Evolutionary conservation across 108 stramenopile genomes (phyloP).

Genomic region (Nannochloropsis gaditana): DNA sequence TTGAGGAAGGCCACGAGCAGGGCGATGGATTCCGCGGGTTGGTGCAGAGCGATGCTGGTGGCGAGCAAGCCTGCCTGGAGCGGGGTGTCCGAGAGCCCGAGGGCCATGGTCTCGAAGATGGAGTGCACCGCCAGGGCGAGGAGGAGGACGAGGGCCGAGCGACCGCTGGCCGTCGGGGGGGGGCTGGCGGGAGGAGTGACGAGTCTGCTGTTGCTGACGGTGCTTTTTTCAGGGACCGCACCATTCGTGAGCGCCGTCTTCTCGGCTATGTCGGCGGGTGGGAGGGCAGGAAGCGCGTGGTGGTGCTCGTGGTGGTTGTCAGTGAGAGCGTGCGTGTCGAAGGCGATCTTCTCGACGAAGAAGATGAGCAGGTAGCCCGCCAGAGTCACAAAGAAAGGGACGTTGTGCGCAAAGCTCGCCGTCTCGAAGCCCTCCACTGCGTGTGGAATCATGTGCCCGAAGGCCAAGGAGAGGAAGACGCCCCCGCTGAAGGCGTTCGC

Average conservation of each 20-base stretch:
- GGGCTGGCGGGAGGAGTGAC: slow-evolving; percentile 21
- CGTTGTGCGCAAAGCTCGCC: slow-evolving; percentile 32
- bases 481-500: slow-evolving; percentile 96
- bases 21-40: slow-evolving; percentile 94
- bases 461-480: slow-evolving; percentile 85
- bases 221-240: background rate
- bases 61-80: slow-evolving; percentile 81
- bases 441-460: slow-evolving; percentile 93
- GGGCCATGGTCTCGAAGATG: slow-evolving; percentile 87
- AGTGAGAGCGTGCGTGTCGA: slow-evolving; percentile 78
- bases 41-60: slow-evolving; percentile 83
- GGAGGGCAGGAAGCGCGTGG: background rate
- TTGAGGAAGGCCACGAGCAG: slow-evolving; percentile 92
- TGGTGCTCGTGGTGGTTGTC: slow-evolving; percentile 49
- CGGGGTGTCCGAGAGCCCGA: slow-evolving; percentile 82
- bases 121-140: slow-evolving; percentile 87
- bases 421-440: slow-evolving; percentile 73
- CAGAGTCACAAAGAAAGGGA: slow-evolving; percentile 58
- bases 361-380: slow-evolving; percentile 86
- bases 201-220: slow-evolving; percentile 28
- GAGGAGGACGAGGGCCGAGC: slow-evolving; percentile 83
- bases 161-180: slow-evolving; percentile 51
- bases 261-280: background rate
- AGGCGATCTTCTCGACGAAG: slow-evolving; percentile 93
- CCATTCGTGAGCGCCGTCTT: background rate